These are phyloP conservation scores for Centaurea solstitialis DNA, from an alignment of 129 eudicot genomes.

Conservation along the genomic window DNA sequence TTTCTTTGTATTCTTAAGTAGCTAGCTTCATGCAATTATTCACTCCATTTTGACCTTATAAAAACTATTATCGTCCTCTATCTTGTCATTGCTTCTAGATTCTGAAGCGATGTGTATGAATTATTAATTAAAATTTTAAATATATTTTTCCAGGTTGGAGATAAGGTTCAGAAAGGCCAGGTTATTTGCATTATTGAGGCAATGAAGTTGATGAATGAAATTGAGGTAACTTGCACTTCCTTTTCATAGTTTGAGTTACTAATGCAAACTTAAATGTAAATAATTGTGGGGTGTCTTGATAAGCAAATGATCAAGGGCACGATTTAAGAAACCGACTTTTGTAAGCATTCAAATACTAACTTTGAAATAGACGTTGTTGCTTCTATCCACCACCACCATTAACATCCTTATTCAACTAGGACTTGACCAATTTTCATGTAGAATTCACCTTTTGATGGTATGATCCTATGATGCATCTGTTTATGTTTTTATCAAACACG, in stretches of 20 bases:
- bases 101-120: neutral
- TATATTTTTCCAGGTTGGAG: conserved; percentile 63
- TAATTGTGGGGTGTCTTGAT: neutral
- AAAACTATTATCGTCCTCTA: neutral
- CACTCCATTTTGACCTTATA: neutral
- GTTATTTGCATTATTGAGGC: conserved; percentile 84
- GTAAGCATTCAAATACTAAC: neutral
- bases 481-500: neutral
- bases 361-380: neutral
- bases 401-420: neutral
- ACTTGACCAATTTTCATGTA: conserved; percentile 7
- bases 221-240: conserved; percentile 50
- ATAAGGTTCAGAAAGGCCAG: conserved; percentile 79
- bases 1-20: neutral
- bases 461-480: neutral
- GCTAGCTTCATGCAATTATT: neutral
- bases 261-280: neutral
- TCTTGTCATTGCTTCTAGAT: neutral
- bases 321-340: neutral
- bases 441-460: conserved; percentile 1
- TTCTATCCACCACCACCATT: neutral
- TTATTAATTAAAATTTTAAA: neutral
- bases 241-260: conserved; percentile 2
- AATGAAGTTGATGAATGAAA: conserved; percentile 91
- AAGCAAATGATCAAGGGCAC: neutral